Conservation (phyloP, 306 rosid species). For the Cicer judaicum region DNA sequence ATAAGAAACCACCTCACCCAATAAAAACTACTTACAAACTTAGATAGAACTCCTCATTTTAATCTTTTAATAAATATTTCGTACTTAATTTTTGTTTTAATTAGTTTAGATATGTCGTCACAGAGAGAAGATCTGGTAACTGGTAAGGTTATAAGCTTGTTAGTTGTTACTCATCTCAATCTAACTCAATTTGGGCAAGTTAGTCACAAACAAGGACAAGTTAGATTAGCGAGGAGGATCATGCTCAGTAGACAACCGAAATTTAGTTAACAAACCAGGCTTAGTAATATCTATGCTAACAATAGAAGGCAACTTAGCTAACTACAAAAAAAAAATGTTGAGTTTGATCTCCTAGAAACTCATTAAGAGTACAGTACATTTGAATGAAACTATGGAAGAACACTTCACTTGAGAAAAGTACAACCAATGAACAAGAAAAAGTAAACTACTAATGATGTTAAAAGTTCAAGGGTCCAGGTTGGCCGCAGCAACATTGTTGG, state of each 20-base stretch:
- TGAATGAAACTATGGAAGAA: slow-evolving; percentile 38
- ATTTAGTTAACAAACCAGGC: slow-evolving; percentile 6
- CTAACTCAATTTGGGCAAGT: background rate
- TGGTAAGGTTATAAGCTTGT: background rate
- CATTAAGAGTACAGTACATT: slow-evolving; percentile 14
- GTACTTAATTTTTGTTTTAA: background rate
- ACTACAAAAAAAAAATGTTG: background rate
- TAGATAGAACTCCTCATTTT: too few relatives aligned
- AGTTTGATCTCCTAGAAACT: slow-evolving; percentile 43
- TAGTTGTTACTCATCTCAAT: background rate
- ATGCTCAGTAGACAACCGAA: background rate
- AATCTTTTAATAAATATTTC: too few relatives aligned
- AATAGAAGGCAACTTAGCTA: slow-evolving; percentile 24
- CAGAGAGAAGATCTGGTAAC: too few relatives aligned
- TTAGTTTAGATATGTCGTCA: background rate
- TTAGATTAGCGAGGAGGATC: background rate
- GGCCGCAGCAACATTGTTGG: slow-evolving; percentile 80
- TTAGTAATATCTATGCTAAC: slow-evolving; percentile 27
- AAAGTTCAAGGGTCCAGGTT: slow-evolving; percentile 87
- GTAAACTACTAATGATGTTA: slow-evolving; percentile 83
- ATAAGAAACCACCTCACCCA: too few relatives aligned
- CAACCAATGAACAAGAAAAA: slow-evolving; percentile 76
- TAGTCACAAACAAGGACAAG: background rate
- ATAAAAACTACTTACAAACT: too few relatives aligned
- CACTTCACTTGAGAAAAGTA: slow-evolving; percentile 81